Evolutionary conservation across 306 rosid genomes (phyloP).

Genomic region (Malus sieversii): DNA sequence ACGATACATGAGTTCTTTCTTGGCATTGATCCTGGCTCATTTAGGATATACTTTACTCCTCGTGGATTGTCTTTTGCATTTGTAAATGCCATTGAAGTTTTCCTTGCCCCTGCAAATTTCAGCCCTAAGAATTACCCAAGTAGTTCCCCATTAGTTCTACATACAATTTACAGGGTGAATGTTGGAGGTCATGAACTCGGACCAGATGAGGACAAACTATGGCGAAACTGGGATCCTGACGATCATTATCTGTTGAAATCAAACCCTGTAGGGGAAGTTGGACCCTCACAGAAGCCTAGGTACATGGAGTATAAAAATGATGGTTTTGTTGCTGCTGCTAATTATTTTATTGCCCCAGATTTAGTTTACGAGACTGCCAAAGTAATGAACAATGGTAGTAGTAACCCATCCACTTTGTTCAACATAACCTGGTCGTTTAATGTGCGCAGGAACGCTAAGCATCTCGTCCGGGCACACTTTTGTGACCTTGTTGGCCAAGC

Average conservation of each 20-base stretch:
- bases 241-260: not conserved
- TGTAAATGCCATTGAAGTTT: constrained; percentile 50
- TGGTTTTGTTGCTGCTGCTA: not conserved
- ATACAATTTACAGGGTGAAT: constrained; percentile 28
- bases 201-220: not conserved
- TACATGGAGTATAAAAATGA: fast-evolving
- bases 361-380: constrained; percentile 26
- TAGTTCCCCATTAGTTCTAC: not conserved
- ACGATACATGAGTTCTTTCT: constrained; percentile 27
- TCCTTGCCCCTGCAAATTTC: constrained; percentile 22
- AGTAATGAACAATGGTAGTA: not conserved
- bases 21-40: not conserved
- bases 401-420: not conserved
- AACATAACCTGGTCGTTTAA: constrained; percentile 27
- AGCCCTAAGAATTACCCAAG: not conserved
- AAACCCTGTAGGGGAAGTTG: not conserved
- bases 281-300: fast-evolving
- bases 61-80: constrained; percentile 35
- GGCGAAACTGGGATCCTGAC: constrained; percentile 31
- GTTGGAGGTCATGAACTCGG: constrained; percentile 16
- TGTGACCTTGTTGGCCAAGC: not conserved
- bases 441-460: not conserved
- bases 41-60: constrained; percentile 30
- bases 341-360: constrained; percentile 3
- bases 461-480: constrained; percentile 37